Evolutionary conservation across 2,329 filamentous ascomycete genomes (phyloP).

Genomic region (Colletotrichum sublineola): DNA sequence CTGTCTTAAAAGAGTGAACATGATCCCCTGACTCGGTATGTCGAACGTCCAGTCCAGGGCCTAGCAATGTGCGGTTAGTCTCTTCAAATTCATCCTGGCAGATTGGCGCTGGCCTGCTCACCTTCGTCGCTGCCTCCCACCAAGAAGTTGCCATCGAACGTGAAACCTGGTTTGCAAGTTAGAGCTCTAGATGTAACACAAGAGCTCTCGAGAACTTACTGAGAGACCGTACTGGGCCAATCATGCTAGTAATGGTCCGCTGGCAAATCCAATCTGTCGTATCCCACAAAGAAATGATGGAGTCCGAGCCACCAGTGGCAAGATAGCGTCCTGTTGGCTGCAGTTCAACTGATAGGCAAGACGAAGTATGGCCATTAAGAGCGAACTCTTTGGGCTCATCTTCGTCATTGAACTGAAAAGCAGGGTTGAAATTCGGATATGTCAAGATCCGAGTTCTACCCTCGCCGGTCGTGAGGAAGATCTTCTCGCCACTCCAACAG

Average conservation of each 20-base stretch:
- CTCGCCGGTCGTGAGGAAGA: constrained; percentile 79
- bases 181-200: background rate
- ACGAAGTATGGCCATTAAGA: constrained; percentile 79
- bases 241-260: constrained; percentile 77
- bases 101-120: constrained; percentile 47
- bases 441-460: constrained; percentile 79
- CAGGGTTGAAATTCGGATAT: constrained; percentile 73
- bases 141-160: constrained; percentile 82
- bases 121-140: constrained; percentile 82
- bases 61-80: constrained; percentile 48
- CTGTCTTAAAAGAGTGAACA: constrained; percentile 79
- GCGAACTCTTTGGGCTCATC: constrained; percentile 66
- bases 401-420: constrained; percentile 63
- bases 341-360: constrained; percentile 76
- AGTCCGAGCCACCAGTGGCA: constrained; percentile 81
- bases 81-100: background rate
- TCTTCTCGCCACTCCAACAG: constrained; percentile 77
- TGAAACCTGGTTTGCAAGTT: constrained; percentile 68
- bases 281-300: constrained; percentile 82
- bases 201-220: constrained; percentile 57
- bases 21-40: constrained; percentile 82
- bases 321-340: constrained; percentile 79
- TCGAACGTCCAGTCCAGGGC: constrained; percentile 75
- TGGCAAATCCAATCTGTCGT: constrained; percentile 83
- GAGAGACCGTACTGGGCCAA: constrained; percentile 77